phyloP scores from a whole-genome alignment of 169 alveolate genomes.

The Sarcocystis neurona region DNA sequence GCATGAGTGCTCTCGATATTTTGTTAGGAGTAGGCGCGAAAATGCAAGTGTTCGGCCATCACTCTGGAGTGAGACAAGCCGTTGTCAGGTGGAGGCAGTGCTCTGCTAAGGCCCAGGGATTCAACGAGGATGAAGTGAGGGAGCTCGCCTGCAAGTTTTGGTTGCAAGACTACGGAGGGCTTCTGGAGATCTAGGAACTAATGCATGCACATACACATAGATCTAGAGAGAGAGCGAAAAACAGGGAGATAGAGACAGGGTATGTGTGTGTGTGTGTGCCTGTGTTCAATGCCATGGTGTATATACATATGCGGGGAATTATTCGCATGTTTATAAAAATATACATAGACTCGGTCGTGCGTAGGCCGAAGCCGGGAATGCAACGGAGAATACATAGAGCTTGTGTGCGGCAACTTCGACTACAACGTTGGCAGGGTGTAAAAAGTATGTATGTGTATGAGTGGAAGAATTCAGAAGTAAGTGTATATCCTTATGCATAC shows the following conservation, averaged over 20 bases:
- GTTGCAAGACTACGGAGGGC: conserved; percentile 29
- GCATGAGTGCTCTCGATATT: background rate
- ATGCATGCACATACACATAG: background rate
- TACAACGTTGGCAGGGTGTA: no score
- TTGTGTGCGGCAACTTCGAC: no score
- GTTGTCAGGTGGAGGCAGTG: conserved; percentile 44
- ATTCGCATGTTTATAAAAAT: background rate
- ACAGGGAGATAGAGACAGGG: background rate
- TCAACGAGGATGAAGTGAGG: conserved; percentile 51
- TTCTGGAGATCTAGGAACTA: background rate
- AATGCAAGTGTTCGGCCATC: conserved; percentile 14
- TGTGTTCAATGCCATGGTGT: no score
- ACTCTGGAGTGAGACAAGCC: conserved; percentile 29
- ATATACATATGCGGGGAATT: background rate
- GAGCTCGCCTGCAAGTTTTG: conserved; percentile 59
- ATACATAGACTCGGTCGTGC: no score
- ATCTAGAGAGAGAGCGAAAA: background rate
- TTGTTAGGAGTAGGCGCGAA: conserved; percentile 22
- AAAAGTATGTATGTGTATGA: no score
- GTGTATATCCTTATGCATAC: no score
- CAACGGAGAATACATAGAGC: no score
- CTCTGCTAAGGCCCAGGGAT: conserved; percentile 58
- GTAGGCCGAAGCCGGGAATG: no score
- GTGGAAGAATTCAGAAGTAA: no score
- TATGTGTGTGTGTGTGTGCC: background rate